phyloP scores from a whole-genome alignment of 257 asterid genomes.

The Solanum infundibuliforme region DNA sequence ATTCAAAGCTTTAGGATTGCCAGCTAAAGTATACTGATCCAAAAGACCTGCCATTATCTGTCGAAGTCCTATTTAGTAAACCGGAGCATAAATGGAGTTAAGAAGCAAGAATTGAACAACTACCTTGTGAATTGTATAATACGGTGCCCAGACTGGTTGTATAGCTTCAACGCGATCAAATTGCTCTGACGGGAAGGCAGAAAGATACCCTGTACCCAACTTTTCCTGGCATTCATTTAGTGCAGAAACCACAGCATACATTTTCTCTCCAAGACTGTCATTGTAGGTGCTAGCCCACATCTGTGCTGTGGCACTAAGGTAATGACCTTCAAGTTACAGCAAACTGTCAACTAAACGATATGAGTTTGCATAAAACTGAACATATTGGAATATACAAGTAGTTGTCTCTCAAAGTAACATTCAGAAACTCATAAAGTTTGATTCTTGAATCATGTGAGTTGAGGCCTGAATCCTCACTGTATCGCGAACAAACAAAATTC shows the following conservation, averaged over 20 bases:
- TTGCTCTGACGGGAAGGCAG: conserved; percentile 66
- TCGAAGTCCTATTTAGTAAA: not conserved
- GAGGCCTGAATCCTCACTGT: not conserved
- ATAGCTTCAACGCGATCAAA: conserved; percentile 73
- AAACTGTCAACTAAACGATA: not conserved
- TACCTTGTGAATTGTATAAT: conserved; percentile 88
- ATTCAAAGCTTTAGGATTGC: conserved; percentile 47
- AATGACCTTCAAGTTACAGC: conserved; percentile 45
- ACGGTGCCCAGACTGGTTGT: conserved; percentile 80
- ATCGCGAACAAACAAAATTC: not conserved
- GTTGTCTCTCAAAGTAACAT: not conserved
- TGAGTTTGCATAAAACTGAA: not conserved
- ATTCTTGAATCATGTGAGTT: not conserved
- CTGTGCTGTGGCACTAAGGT: conserved; percentile 79
- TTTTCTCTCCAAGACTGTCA: conserved; percentile 39
- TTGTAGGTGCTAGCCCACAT: conserved; percentile 93
- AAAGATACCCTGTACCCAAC: conserved; percentile 74
- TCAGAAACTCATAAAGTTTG: not conserved
- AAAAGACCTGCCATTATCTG: conserved; percentile 84
- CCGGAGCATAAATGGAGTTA: not conserved
- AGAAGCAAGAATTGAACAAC: not conserved
- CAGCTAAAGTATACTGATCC: conserved; percentile 64
- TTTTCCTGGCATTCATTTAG: conserved; percentile 53
- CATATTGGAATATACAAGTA: not conserved
- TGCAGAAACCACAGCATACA: conserved; percentile 45